phyloP scores from a whole-genome alignment of 108 stramenopile species.

The Mayamaea pseudoterrestris region DNA sequence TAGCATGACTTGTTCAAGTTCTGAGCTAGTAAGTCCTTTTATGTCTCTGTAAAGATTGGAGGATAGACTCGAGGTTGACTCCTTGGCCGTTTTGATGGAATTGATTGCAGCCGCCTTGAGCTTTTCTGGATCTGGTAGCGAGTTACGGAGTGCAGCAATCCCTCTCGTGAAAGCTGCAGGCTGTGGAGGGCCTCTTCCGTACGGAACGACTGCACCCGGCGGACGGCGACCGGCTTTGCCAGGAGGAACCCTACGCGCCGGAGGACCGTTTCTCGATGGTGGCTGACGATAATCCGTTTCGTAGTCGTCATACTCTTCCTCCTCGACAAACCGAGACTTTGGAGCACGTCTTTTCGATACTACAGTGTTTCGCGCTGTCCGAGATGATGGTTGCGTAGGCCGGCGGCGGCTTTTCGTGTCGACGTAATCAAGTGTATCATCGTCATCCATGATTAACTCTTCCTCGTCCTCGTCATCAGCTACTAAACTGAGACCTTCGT shows the following conservation, averaged over 20 bases:
- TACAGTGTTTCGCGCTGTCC: background rate
- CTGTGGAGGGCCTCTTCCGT: conserved; percentile 15
- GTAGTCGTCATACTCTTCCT: conserved; percentile 4
- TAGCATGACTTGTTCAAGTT: conserved; percentile 86
- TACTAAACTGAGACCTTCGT: conserved; percentile 18
- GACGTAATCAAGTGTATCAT: background rate
- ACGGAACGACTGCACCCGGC: conserved; percentile 23
- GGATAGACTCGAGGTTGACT: conserved; percentile 51
- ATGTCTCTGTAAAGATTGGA: conserved; percentile 73
- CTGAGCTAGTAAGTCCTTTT: conserved; percentile 73
- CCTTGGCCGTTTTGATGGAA: conserved; percentile 40
- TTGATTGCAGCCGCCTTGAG: conserved; percentile 43
- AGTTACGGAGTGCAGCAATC: conserved; percentile 46
- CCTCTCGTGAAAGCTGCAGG: conserved; percentile 60
- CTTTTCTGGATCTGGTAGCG: conserved; percentile 52
- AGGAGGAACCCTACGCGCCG: too few relatives aligned
- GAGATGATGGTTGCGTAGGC: background rate
- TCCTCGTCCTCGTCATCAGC: conserved; percentile 37
- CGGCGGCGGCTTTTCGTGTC: background rate
- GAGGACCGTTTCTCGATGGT: too few relatives aligned
- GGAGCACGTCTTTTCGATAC: background rate
- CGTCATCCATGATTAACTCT: conserved; percentile 31
- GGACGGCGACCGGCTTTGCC: too few relatives aligned
- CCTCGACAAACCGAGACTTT: background rate
- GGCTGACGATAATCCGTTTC: too few relatives aligned